phyloP scores from a whole-genome alignment of 805 yeast genomes.

The Teunomyces barrocoloradensis region DNA sequence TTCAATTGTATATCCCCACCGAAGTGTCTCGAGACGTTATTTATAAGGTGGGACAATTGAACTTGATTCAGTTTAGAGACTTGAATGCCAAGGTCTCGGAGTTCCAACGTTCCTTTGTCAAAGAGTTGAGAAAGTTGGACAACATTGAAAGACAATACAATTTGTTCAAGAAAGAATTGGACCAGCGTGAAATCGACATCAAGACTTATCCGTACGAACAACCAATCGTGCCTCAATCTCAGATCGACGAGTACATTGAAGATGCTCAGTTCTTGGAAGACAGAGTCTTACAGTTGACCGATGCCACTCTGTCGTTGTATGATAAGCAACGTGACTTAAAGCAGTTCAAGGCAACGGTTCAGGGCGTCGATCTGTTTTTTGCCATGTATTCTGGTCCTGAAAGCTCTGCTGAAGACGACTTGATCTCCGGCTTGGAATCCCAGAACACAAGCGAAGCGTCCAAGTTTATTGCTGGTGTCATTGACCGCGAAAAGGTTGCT shows the following conservation, averaged over 20 bases:
- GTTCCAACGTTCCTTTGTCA: conserved; percentile 88
- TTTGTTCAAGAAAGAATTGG: conserved; percentile 46
- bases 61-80: conserved; percentile 85
- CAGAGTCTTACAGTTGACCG: conserved; percentile 68
- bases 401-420: conserved; percentile 28
- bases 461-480: conserved; percentile 73
- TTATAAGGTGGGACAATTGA: conserved; percentile 82
- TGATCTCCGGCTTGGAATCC: conserved; percentile 34
- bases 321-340: conserved; percentile 61
- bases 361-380: conserved; percentile 37
- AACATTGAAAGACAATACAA: conserved; percentile 79
- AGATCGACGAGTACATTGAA: conserved; percentile 67
- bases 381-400: conserved; percentile 17
- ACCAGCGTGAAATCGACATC: conserved; percentile 44
- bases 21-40: conserved; percentile 87
- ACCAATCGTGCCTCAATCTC: conserved; percentile 44
- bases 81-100: conserved; percentile 70
- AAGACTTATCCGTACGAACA: conserved; percentile 34
- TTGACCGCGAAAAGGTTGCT: conserved; percentile 65
- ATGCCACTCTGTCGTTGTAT: conserved; percentile 63
- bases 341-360: conserved; percentile 60
- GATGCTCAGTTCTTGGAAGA: conserved; percentile 68
- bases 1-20: conserved; percentile 86
- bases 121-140: conserved; percentile 80
- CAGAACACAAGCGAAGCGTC: conserved; percentile 25